Conservation (phyloP, 805 yeast genomes). For the Zygoascus ofunaensis region DNA sequence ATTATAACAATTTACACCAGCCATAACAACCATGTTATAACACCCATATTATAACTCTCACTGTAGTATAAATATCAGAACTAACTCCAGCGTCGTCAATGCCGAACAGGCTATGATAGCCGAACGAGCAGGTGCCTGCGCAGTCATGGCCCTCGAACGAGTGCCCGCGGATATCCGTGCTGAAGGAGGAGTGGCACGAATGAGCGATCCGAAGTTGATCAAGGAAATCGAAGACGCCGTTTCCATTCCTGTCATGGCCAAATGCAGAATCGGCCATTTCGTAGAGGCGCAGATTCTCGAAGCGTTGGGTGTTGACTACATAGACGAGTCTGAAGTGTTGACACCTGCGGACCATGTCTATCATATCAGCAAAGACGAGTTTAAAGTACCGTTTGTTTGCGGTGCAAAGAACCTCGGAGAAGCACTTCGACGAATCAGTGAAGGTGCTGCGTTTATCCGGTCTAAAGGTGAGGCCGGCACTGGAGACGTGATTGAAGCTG, state of each 20-base stretch:
- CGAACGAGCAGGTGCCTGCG: conserved; percentile 78
- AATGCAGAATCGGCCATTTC: conserved; percentile 72
- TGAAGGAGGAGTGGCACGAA: conserved; percentile 73
- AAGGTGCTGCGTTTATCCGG: conserved; percentile 82
- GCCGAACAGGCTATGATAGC: conserved; percentile 76
- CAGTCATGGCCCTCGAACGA: conserved; percentile 80
- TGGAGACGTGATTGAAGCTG: conserved; percentile 78
- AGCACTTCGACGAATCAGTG: conserved; percentile 66
- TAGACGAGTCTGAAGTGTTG: conserved; percentile 77
- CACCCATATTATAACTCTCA: too few species aligned
- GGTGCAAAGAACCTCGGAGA: conserved; percentile 79
- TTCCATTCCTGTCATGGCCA: conserved; percentile 63
- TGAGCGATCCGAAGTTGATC: conserved; percentile 80
- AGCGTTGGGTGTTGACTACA: conserved; percentile 64
- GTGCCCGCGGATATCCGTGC: conserved; percentile 82
- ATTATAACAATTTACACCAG: too few species aligned
- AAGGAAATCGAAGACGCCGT: conserved; percentile 58
- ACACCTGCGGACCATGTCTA: conserved; percentile 67
- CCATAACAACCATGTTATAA: too few species aligned
- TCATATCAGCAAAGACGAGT: conserved; percentile 54
- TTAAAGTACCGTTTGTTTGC: conserved; percentile 71
- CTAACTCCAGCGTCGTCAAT: conserved; percentile 43
- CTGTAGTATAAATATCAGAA: too few species aligned
- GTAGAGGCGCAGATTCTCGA: conserved; percentile 76
- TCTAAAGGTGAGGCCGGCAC: conserved; percentile 89